Percentiles rank a stretch among this genome's conserved stretches.
These are phyloP conservation scores for Lichtheimia ramosa DNA, from an alignment of 371 early-diverging fungal species.

Conservation along the genomic window DNA sequence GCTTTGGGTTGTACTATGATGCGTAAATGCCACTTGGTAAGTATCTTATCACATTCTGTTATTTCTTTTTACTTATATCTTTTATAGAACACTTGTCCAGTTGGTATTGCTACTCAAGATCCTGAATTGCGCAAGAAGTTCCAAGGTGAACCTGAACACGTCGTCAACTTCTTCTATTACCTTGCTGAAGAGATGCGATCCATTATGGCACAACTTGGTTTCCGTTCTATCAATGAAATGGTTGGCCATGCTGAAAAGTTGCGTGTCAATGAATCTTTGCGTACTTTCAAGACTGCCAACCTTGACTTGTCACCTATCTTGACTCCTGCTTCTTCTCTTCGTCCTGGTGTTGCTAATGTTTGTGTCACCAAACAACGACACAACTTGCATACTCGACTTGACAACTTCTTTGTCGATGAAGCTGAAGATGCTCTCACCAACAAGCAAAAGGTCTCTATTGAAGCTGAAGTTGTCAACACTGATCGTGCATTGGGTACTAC, in stretches of 20 bases:
- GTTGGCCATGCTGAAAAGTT: slow-evolving; percentile 91
- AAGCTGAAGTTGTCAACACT: slow-evolving; percentile 85
- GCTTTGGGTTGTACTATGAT: slow-evolving; percentile 96
- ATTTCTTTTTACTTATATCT: slow-evolving; percentile 21
- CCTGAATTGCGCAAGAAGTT: slow-evolving; percentile 92
- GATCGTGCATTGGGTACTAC: slow-evolving; percentile 94
- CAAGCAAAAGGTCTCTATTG: slow-evolving; percentile 61
- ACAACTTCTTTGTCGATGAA: slow-evolving; percentile 70
- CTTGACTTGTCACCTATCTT: slow-evolving; percentile 88
- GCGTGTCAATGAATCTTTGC: slow-evolving; percentile 69
- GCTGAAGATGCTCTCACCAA: slow-evolving; percentile 70
- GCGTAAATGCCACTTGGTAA: slow-evolving; percentile 68
- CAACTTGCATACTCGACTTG: slow-evolving; percentile 72
- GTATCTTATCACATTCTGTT: slow-evolving; percentile 24
- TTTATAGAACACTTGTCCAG: slow-evolving; percentile 87
- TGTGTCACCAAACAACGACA: slow-evolving; percentile 86
- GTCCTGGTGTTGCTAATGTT: slow-evolving; percentile 87
- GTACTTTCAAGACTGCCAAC: slow-evolving; percentile 83
- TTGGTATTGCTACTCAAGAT: slow-evolving; percentile 98
- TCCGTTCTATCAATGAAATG: slow-evolving; percentile 92
- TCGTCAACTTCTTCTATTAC: slow-evolving; percentile 97
- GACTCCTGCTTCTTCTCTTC: slow-evolving; percentile 83
- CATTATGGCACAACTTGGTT: slow-evolving; percentile 93
- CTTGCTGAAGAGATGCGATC: slow-evolving; percentile 92
- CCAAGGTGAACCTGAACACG: slow-evolving; percentile 92